A percentile compares a stretch with the other conserved stretches of the same genome.
Evolutionary conservation across 2,329 filamentous ascomycete genomes (phyloP).

Genomic region (Endoconidiophora polonica): DNA sequence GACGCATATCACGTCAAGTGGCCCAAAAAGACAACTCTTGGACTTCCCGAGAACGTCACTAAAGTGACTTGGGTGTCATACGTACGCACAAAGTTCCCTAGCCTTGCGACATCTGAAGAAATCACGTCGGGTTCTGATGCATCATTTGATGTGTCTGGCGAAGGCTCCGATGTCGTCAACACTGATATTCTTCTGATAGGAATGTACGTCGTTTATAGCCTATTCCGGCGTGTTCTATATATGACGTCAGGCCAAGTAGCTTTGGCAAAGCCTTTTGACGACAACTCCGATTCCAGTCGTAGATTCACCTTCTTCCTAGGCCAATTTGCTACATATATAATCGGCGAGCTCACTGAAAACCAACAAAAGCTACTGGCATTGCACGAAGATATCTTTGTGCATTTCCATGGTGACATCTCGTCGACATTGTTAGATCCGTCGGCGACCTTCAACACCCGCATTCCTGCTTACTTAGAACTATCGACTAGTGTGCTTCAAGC

Average conservation of each 20-base stretch:
- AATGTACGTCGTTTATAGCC: conserved; percentile 5
- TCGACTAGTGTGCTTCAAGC: conserved; percentile 24
- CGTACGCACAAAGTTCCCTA: conserved; percentile 18
- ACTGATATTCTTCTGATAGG: conserved; percentile 8
- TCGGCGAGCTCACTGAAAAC: conserved; percentile 23
- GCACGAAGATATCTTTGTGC: conserved; percentile 21
- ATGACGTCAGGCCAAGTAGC: not conserved
- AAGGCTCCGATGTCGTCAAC: conserved; percentile 2
- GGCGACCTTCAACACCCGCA: not conserved
- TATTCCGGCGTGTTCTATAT: conserved; percentile 5
- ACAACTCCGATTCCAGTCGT: conserved; percentile 6
- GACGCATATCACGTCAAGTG: conserved; percentile 23
- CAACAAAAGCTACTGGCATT: conserved; percentile 21
- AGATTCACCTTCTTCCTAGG: conserved; percentile 11
- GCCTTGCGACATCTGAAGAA: conserved; percentile 15
- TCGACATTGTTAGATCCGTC: not conserved
- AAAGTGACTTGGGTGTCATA: conserved; percentile 17
- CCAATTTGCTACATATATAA: conserved; percentile 21
- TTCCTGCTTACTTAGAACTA: conserved; percentile 15
- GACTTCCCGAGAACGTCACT: conserved; percentile 13
- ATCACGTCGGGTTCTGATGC: not conserved
- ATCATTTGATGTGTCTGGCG: not conserved
- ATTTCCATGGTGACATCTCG: conserved; percentile 20
- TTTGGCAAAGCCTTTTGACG: conserved; percentile 6
- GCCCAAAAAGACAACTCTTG: conserved; percentile 9